Percentiles rank a stretch among this genome's conserved stretches.
phyloP scores from a whole-genome alignment of 495 filamentous ascomycete species.

The Penicillium ochrochloron region DNA sequence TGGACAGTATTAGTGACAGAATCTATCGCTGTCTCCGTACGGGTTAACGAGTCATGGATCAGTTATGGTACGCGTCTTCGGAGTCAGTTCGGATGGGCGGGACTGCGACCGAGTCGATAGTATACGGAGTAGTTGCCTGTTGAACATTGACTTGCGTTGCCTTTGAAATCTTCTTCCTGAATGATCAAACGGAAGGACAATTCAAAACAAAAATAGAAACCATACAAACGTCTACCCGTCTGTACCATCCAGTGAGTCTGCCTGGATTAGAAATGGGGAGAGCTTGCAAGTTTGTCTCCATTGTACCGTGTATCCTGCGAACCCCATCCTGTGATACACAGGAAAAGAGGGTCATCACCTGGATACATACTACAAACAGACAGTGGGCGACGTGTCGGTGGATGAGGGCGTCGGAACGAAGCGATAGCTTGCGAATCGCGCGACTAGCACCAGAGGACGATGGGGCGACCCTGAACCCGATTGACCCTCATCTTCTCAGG shows the following conservation, averaged over 20 bases:
- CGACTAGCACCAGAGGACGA: conserved; percentile 1
- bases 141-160: neutral
- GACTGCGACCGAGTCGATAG: neutral
- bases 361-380: neutral
- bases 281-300: neutral
- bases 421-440: conserved; percentile 26
- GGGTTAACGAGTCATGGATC: neutral
- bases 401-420: conserved; percentile 19
- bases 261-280: neutral
- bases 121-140: neutral
- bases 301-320: neutral
- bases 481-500: conserved; percentile 23
- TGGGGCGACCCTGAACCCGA: conserved; percentile 15
- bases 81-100: neutral
- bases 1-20: neutral
- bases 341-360: neutral
- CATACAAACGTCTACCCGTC: neutral
- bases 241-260: neutral
- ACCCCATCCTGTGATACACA: neutral
- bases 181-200: neutral
- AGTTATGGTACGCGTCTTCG: neutral
- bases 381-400: conserved; percentile 17
- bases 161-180: neutral
- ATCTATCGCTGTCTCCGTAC: neutral
- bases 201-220: neutral